phyloP scores from a whole-genome alignment of 2,329 filamentous ascomycete genomes.

The Nemania diffusa region DNA sequence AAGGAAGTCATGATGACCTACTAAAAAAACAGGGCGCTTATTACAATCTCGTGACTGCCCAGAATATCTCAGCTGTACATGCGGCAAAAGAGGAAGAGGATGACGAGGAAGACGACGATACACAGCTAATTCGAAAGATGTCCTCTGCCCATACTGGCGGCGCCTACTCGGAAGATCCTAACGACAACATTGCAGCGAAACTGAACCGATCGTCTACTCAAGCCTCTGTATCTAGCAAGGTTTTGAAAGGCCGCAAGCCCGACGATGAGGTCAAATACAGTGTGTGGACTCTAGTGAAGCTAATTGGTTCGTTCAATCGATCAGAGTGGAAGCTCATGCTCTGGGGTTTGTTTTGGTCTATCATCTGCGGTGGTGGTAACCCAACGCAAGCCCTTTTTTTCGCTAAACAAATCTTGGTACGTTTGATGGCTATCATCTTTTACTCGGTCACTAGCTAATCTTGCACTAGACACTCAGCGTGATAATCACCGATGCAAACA shows the following conservation, averaged over 20 bases:
- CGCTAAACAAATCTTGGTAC: constrained; percentile 82
- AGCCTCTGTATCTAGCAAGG: constrained; percentile 75
- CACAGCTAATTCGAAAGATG: constrained; percentile 59
- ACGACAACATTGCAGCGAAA: constrained; percentile 69
- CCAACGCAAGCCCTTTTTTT: constrained; percentile 84
- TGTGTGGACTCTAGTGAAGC: constrained; percentile 79
- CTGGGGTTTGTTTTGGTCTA: constrained; percentile 76
- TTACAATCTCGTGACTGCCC: constrained; percentile 85
- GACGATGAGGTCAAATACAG: constrained; percentile 70
- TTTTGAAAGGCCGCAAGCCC: constrained; percentile 66
- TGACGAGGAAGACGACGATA: constrained; percentile 54
- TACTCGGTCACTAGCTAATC: constrained; percentile 24
- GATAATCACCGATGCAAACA: constrained; percentile 60
- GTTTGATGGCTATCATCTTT: constrained; percentile 58
- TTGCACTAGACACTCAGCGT: constrained; percentile 47
- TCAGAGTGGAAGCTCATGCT: constrained; percentile 78
- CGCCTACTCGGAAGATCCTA: constrained; percentile 63
- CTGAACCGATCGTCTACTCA: constrained; percentile 65
- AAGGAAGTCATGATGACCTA: constrained; percentile 86
- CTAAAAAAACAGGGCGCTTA: constrained; percentile 79
- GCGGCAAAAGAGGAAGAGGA: constrained; percentile 62
- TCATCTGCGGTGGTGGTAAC: constrained; percentile 84
- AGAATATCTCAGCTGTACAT: constrained; percentile 75
- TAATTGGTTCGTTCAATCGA: constrained; percentile 83
- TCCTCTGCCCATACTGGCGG: constrained; percentile 54